Conservation (phyloP, 2,329 filamentous ascomycete species). For the Cladosporium sp. region DNA sequence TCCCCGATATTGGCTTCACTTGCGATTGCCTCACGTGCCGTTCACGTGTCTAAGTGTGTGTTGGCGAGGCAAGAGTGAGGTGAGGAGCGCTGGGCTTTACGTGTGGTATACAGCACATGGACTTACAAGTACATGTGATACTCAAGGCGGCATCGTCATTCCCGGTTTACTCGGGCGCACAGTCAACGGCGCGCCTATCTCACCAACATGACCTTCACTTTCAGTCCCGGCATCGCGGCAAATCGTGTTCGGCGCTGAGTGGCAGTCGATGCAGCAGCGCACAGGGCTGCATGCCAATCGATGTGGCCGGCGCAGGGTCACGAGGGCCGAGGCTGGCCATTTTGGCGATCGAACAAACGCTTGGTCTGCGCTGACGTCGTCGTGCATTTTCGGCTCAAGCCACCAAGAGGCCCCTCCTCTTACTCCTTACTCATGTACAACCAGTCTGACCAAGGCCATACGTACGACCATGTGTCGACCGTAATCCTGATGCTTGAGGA, state of each 20-base stretch:
- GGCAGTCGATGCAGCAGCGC: not conserved
- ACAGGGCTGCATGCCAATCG: not conserved
- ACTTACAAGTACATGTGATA: not conserved
- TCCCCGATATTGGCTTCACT: not conserved
- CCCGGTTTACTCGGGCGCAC: not conserved
- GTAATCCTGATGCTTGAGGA: not conserved
- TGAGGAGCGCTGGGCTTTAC: not conserved
- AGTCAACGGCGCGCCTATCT: not conserved
- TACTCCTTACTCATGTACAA: not conserved
- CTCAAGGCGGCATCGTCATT: not conserved
- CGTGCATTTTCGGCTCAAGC: conserved; percentile 4
- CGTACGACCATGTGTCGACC: not conserved
- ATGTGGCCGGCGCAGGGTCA: conserved; percentile 5
- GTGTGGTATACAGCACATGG: not conserved
- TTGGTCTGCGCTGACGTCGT: conserved; percentile 18
- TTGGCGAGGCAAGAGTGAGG: not conserved
- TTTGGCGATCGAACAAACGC: not conserved
- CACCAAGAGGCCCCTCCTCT: not conserved
- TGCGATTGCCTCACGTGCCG: not conserved
- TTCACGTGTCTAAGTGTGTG: not conserved
- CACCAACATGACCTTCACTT: not conserved
- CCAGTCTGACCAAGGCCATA: not conserved
- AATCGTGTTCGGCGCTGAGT: conserved; percentile 10
- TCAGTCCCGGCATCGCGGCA: not conserved
- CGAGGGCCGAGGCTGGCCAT: not conserved